Evolutionary conservation across 352 stramenopile species (phyloP).

Genomic region (Phytophthora hybrid): DNA sequence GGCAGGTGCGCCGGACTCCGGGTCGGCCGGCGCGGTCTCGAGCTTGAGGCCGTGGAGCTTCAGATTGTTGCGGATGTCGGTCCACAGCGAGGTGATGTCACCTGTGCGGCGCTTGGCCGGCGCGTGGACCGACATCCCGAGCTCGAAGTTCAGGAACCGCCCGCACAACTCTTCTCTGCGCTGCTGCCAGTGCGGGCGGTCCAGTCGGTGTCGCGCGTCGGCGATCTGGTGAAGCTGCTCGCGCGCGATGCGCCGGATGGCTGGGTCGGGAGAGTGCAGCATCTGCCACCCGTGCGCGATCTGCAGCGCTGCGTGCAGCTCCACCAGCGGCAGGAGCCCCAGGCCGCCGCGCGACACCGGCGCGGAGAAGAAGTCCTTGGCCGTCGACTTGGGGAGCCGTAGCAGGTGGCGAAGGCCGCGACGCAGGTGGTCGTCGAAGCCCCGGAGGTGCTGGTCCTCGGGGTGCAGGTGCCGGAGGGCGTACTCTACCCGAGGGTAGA

Average conservation of each 20-base stretch:
- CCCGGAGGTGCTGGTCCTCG: too few species aligned
- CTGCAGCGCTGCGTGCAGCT: too few species aligned
- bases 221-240: constrained; percentile 22
- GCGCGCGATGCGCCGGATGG: constrained; percentile 11
- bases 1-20: background rate
- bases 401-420: too few species aligned
- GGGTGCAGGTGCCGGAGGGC: too few species aligned
- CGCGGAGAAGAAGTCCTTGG: too few species aligned
- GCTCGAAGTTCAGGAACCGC: background rate
- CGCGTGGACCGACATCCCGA: background rate
- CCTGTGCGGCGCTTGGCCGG: constrained; percentile 2
- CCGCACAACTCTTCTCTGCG: constrained; percentile 4
- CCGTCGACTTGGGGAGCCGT: too few species aligned
- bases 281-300: too few species aligned
- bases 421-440: too few species aligned
- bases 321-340: too few species aligned
- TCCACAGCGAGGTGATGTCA: constrained; percentile 20
- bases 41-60: background rate
- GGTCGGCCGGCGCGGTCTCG: too few species aligned
- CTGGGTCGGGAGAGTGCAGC: background rate
- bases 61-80: constrained; percentile 16
- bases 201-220: background rate
- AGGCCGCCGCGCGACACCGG: too few species aligned
- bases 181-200: constrained; percentile 2
- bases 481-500: too few species aligned